Base-by-base conservation (phyloP, 2,329 filamentous ascomycete genomes). In the Aspergillus jensenii region DNA sequence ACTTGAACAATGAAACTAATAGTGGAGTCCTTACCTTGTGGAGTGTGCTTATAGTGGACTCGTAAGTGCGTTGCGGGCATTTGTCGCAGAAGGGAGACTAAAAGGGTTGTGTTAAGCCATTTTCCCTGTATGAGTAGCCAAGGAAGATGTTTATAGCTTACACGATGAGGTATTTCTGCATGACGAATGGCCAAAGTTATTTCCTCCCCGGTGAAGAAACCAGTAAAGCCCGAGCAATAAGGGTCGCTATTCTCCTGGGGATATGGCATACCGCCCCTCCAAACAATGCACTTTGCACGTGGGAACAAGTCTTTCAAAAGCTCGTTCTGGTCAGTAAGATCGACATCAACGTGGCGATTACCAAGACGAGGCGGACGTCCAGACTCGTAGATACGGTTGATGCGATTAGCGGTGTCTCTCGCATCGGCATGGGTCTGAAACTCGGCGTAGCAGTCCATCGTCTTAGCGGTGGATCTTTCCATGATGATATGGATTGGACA, bases 381-480 rank as follows among this genome's bases (percentile, higher is more conserved):
- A 53, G 67, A 68, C 12, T 71, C 69, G 51, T 72, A 68, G 33
- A 69, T 57, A 15, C 69, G 67, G 17, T 74, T 73, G 53, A 78
- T 71, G 41, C 74, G 73, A 11, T 68, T 62, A 8, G 77, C 69
- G 3, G 75, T 67, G 12, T 68, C 67, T 15, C 69, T 54, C 0
- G 81, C 82, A 62, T 79, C 77, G 9, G 59, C 56, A 2, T 53
- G 40, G 5, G 67, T 71, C 3, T 64, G 52, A 37, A 83, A 75
- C 55, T 84, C 82, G 40, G 82, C 74, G 62, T 75, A 84, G 59
- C 76, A 80, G 52, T 83, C 81, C 76, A 81, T 81, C 1, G 82
- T 84, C 71, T 84, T 84, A 17, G 79, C 81, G n/a, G 81, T 82
- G 21, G 79, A 76, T 21, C 81, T 79, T 60, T 84, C 82, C 81